phyloP scores from a whole-genome alignment of 352 stramenopile species.

The Pythium phragmitis region DNA sequence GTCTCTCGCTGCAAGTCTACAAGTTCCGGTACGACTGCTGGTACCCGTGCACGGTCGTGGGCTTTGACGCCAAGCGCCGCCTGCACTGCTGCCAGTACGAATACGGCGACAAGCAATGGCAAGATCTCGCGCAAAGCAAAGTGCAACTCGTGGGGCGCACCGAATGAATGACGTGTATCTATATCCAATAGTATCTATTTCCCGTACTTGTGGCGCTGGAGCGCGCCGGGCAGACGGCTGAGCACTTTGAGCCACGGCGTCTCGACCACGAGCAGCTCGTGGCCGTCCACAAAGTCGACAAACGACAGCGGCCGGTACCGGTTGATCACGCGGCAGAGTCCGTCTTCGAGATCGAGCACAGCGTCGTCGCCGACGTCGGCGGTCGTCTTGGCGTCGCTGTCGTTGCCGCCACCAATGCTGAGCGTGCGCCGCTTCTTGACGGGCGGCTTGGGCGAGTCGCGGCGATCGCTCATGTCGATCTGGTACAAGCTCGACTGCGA shows the following conservation, averaged over 20 bases:
- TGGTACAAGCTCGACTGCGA: constrained; percentile 80
- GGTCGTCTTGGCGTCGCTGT: constrained; percentile 48
- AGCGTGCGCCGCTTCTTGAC: constrained; percentile 45
- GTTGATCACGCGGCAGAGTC: constrained; percentile 76
- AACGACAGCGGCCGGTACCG: constrained; percentile 85
- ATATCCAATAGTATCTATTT: constrained; percentile 48
- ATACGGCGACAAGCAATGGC: constrained; percentile 83
- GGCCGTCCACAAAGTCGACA: constrained; percentile 73
- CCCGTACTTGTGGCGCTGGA: constrained; percentile 87
- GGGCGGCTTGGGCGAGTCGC: constrained; percentile 22
- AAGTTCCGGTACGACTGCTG: constrained; percentile 82
- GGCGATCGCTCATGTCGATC: constrained; percentile 65
- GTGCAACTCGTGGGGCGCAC: constrained; percentile 42
- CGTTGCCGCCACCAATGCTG: constrained; percentile 57
- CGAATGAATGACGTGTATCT: not conserved
- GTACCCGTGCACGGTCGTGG: constrained; percentile 78
- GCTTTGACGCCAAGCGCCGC: constrained; percentile 64
- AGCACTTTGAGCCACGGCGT: constrained; percentile 87
- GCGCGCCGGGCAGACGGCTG: constrained; percentile 69
- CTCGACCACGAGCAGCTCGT: constrained; percentile 81
- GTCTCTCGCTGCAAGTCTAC: constrained; percentile 60
- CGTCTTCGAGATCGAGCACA: constrained; percentile 56
- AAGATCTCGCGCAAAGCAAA: constrained; percentile 52
- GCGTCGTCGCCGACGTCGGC: constrained; percentile 52
- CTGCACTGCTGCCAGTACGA: constrained; percentile 83